Conservation (phyloP, 208 protist genomes). For the Crithidia fasciculata region DNA sequence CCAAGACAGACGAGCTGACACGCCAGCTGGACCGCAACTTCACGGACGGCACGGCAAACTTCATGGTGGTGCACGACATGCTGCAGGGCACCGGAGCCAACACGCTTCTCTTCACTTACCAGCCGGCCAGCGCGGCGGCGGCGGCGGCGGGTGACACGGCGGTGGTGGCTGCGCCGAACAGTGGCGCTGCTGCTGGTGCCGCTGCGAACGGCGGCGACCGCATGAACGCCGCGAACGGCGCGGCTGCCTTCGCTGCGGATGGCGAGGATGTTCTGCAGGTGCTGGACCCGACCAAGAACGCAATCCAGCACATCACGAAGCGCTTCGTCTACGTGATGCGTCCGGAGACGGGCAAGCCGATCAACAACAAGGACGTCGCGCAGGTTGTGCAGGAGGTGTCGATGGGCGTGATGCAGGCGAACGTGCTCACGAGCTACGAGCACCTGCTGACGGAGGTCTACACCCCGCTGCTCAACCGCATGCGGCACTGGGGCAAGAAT, state of each 20-base stretch:
- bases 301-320: slow-evolving; percentile 71
- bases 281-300: slow-evolving; percentile 63
- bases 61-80: slow-evolving; percentile 87
- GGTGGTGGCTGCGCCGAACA: background rate
- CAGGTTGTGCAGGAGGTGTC: slow-evolving; percentile 84
- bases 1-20: slow-evolving; percentile 62
- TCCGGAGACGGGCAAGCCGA: slow-evolving; percentile 54
- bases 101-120: slow-evolving; percentile 88
- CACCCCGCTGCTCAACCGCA: slow-evolving; percentile 87
- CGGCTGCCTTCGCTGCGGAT: background rate
- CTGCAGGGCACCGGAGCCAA: slow-evolving; percentile 79
- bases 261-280: slow-evolving; percentile 74
- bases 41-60: slow-evolving; percentile 83
- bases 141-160: slow-evolving; percentile 1
- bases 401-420: slow-evolving; percentile 86
- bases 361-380: slow-evolving; percentile 74
- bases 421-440: slow-evolving; percentile 87
- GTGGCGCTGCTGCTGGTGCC: slow-evolving; percentile 6
- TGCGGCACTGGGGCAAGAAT: slow-evolving; percentile 89
- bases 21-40: slow-evolving; percentile 78
- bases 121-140: slow-evolving; percentile 39
- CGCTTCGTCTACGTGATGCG: slow-evolving; percentile 87
- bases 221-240: slow-evolving; percentile 14
- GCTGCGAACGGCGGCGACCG: background rate
- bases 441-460: slow-evolving; percentile 92